phyloP scores from a whole-genome alignment of 148 eudicot species.

The Diospyros lotus region DNA sequence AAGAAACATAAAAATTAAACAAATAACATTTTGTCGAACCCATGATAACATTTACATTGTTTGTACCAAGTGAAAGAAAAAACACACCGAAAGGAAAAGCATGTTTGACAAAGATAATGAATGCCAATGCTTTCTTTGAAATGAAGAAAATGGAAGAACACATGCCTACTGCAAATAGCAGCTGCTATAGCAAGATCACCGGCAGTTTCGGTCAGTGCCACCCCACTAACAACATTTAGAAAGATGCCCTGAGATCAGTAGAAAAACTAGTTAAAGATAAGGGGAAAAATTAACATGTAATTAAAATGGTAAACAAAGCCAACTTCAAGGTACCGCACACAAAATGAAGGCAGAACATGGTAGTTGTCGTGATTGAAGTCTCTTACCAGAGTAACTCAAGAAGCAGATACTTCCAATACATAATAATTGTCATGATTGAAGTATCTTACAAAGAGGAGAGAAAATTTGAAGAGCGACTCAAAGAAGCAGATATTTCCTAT shows the following conservation, averaged over 20 bases:
- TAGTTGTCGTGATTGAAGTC: background rate
- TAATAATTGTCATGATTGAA: background rate
- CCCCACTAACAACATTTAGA: constrained; percentile 77
- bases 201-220: constrained; percentile 65
- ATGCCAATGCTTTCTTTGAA: background rate
- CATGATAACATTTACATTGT: background rate
- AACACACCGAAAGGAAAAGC: background rate
- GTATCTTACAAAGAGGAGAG: background rate
- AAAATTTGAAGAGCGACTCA: background rate
- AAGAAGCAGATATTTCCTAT: background rate
- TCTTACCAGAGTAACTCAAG: background rate
- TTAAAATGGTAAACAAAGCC: background rate
- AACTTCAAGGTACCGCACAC: background rate
- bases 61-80: background rate
- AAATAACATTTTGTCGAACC: background rate
- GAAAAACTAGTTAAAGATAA: constrained; percentile 9
- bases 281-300: background rate
- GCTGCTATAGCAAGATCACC: constrained; percentile 98
- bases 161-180: constrained; percentile 97
- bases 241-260: constrained; percentile 48
- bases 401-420: too few species aligned
- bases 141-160: constrained; percentile 13
- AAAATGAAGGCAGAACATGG: too few species aligned
- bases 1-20: background rate
- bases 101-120: constrained; percentile 6